A percentile compares a stretch with the other conserved stretches of the same genome.
Evolutionary conservation across 1,284 basidiomycete species (phyloP).

Genomic region (Agroathelia rolfsii): DNA sequence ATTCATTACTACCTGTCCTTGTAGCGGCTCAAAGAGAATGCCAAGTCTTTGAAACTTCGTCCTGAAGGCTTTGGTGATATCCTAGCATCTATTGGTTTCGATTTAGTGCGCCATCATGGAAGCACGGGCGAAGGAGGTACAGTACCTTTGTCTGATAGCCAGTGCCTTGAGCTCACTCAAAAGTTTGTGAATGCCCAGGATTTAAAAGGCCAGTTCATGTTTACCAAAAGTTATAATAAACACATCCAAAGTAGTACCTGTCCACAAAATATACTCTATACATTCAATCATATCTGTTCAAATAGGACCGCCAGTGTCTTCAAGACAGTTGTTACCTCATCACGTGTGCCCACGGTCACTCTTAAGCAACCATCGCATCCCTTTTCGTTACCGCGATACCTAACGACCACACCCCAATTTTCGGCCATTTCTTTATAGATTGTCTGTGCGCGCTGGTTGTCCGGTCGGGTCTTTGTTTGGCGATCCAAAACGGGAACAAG

Average conservation of each 20-base stretch:
- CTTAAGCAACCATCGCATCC: conserved; percentile 87
- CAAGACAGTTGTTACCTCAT: conserved; percentile 63
- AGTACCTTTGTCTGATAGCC: too few relatives aligned
- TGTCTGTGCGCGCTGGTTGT: conserved; percentile 59
- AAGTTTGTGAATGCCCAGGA: too few relatives aligned
- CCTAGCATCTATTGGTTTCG: conserved; percentile 54
- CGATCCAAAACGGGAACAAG: conserved; percentile 68
- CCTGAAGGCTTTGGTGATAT: conserved; percentile 52
- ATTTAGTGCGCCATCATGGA: conserved; percentile 37
- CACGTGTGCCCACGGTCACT: conserved; percentile 82
- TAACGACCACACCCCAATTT: conserved; percentile 79
- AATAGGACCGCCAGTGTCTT: conserved; percentile 39
- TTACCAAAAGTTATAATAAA: too few relatives aligned
- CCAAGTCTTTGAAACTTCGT: conserved; percentile 39
- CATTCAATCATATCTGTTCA: conserved; percentile 24
- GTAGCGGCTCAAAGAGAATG: conserved; percentile 49
- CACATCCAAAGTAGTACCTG: too few relatives aligned
- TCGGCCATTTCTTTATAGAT: conserved; percentile 86
- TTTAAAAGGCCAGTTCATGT: too few relatives aligned
- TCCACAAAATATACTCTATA: too few relatives aligned
- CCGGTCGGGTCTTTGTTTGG: conserved; percentile 32
- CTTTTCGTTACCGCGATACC: conserved; percentile 79
- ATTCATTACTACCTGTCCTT: conserved; percentile 1
- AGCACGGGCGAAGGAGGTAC: conserved; percentile 49
- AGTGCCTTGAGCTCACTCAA: too few relatives aligned